Conservation (phyloP, 129 eudicot genomes). For the Dittrichia graveolens region DNA sequence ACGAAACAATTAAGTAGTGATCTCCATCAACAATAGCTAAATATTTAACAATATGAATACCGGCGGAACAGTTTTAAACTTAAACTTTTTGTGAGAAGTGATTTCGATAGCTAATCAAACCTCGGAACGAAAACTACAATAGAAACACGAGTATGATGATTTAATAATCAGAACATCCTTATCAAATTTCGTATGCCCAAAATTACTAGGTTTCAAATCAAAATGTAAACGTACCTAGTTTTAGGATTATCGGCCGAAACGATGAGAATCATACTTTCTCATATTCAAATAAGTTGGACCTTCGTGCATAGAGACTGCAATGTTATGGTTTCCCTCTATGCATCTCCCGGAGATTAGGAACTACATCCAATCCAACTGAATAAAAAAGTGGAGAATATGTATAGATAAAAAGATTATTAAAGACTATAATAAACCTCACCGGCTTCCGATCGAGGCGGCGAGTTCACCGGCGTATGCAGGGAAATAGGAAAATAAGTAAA, state of each 20-base stretch:
- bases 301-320: not conserved
- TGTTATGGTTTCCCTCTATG: not conserved
- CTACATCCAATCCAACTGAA: not conserved
- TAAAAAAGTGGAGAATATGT: not conserved
- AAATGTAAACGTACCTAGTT: not conserved
- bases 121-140: not conserved
- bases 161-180: not conserved
- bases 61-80: too few species aligned
- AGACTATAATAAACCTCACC: too few species aligned
- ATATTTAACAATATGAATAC: too few species aligned
- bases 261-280: not conserved
- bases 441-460: too few species aligned
- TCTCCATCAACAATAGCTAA: not conserved
- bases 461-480: too few species aligned
- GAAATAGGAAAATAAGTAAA: too few species aligned
- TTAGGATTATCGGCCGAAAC: not conserved
- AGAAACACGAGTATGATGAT: not conserved
- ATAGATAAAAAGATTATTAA: too few species aligned
- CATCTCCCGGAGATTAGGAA: not conserved
- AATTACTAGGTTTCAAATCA: not conserved
- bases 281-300: not conserved
- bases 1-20: not conserved
- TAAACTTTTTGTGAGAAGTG: too few species aligned
- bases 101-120: not conserved
- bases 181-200: not conserved